Evolutionary conservation across 345 rosid species (phyloP).

Genomic region (Gossypium mustelinum): DNA sequence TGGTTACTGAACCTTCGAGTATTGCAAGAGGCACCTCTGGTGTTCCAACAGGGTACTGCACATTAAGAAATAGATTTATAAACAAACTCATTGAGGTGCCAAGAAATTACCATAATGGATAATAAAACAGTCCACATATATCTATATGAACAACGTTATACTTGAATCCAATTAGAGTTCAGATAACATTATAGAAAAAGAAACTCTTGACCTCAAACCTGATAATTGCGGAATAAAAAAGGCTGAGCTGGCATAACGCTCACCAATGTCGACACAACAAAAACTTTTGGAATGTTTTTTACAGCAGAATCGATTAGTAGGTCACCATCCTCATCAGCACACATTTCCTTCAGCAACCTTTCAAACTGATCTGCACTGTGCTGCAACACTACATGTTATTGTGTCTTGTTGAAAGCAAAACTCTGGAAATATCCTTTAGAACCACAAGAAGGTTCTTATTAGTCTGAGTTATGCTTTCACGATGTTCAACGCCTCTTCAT

Average conservation of each 20-base stretch:
- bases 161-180: not conserved
- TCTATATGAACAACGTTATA: not conserved
- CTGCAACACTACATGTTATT: constrained; percentile 59
- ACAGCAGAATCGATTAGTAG: constrained; percentile 89
- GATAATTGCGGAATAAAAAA: constrained; percentile 91
- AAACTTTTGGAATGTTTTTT: constrained; percentile 87
- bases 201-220: constrained; percentile 42
- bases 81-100: not conserved
- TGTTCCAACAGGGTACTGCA: constrained; percentile 89
- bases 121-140: not conserved
- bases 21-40: constrained; percentile 70
- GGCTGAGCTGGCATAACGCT: constrained; percentile 96
- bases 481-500: not conserved
- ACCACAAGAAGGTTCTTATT: not conserved
- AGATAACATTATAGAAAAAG: not conserved
- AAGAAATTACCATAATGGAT: not conserved
- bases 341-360: constrained; percentile 93
- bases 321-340: constrained; percentile 94
- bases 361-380: constrained; percentile 98
- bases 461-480: not conserved
- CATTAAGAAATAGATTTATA: constrained; percentile 14
- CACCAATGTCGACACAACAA: constrained; percentile 87
- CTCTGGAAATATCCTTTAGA: not conserved
- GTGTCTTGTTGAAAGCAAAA: constrained; percentile 23
- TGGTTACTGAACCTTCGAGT: constrained; percentile 71